Evolutionary conservation across 345 rosid genomes (phyloP), one percentile per base, ranked within the genome.

Genomic region (Moricandia arvensis): DNA sequence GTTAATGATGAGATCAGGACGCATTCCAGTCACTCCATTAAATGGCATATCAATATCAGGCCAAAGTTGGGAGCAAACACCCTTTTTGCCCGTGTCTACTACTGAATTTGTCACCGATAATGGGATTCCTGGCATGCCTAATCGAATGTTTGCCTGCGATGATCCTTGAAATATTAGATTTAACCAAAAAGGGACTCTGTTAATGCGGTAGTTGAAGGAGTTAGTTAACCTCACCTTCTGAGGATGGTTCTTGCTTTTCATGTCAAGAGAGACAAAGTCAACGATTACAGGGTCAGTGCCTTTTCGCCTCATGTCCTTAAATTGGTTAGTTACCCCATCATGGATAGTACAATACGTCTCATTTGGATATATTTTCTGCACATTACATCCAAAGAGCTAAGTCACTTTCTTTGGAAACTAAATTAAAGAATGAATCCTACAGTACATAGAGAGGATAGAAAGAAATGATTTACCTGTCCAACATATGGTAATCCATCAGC

Each of bases 31-130:
- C 59, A 80, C 83, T 76, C 99, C 97, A 68, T 91, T 89, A 81
- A 95, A 95, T 17, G 99, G 99, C 99, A 95, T 95, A 71, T 95
- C 96, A 60, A 89, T 84, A 65, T 95, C 97, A 57, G 97, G 97
- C 97, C 97, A 95, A 61, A 95, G 68, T 31, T 95, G 99, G 26
- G 99, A 95, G 82, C 99, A 92, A 55, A 95, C 97, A 81, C 99
- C 99, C 87, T 95, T 95, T n/a, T 80, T 92, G 97, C 29, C 99
- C 97, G 69, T 95, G 99, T 81, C 99, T 88, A 79, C 99, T 95
- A 62, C 99, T 95, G 83, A 95, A 95, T 78, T 92, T 95, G 80
- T 95, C 99, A 78, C 99, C 97, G 47, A 95, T 92, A 43, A 92
- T 79, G 45, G 99, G 97, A 72, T 90, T 88, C 84, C 99, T 90